These are phyloP conservation scores for Heritiera fomes DNA, from an alignment of 345 rosid species.

Conservation along the genomic window DNA sequence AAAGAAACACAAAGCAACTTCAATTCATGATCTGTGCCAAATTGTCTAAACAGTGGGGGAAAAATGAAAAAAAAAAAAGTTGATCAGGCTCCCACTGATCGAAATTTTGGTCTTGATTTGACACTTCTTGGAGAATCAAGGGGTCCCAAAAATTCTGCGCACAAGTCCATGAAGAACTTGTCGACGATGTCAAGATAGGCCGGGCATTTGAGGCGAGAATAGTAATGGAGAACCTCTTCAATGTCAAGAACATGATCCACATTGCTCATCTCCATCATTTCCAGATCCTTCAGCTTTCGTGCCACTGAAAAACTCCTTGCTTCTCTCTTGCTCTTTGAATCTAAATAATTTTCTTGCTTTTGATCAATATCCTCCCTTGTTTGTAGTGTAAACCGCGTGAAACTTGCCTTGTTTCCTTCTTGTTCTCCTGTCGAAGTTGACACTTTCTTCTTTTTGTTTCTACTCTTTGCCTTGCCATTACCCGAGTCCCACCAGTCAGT, in stretches of 20 bases:
- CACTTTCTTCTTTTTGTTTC: conserved; percentile 18
- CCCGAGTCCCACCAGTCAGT: conserved; percentile 34
- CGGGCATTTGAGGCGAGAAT: conserved; percentile 69
- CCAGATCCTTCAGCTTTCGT: conserved; percentile 65
- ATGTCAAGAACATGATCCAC: conserved; percentile 65
- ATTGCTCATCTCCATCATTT: conserved; percentile 57
- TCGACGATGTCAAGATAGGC: conserved; percentile 71
- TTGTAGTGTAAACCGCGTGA: conserved; percentile 21
- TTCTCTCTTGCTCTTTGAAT: conserved; percentile 26
- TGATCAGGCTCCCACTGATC: conserved; percentile 14
- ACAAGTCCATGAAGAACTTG: conserved; percentile 67
- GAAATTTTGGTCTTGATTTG: conserved; percentile 25
- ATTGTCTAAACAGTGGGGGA: neutral
- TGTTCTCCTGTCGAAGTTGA: conserved; percentile 26
- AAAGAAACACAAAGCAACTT: neutral
- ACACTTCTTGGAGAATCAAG: conserved; percentile 20
- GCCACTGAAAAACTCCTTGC: conserved; percentile 42
- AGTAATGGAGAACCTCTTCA: conserved; percentile 73
- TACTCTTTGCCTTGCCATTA: conserved; percentile 14
- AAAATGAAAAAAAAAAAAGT: neutral
- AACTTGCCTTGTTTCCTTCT: conserved; percentile 25
- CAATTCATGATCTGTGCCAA: neutral
- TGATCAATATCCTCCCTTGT: conserved; percentile 22
- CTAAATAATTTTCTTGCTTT: conserved; percentile 19
- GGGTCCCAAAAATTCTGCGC: conserved; percentile 43